These are phyloP conservation scores for Trypanosoma boissoni DNA, from an alignment of 208 protist species.

Conservation along the genomic window DNA sequence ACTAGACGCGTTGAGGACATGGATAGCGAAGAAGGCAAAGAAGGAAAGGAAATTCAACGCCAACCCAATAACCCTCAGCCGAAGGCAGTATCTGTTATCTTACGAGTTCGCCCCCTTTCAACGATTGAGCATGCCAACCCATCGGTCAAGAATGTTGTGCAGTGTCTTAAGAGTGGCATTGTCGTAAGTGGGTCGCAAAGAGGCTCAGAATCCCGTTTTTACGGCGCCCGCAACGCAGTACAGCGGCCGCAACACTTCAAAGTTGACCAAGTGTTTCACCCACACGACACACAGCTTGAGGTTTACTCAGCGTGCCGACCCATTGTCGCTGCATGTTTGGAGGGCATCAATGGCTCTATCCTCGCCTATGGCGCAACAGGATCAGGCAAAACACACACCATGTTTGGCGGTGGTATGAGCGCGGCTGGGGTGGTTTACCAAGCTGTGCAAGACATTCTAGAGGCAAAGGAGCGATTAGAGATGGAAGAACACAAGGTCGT, in stretches of 20 bases:
- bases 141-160: constrained; percentile 49
- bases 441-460: constrained; percentile 77
- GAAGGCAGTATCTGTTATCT: constrained; percentile 50
- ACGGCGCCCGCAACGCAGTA: constrained; percentile 16
- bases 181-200: constrained; percentile 35
- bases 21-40: no score
- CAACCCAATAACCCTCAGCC: no score
- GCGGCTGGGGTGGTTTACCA: constrained; percentile 79
- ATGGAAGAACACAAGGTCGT: constrained; percentile 51
- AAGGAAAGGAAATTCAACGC: no score
- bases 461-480: constrained; percentile 57
- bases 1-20: no score
- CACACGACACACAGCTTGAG: constrained; percentile 63
- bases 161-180: constrained; percentile 61
- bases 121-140: constrained; percentile 65
- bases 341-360: constrained; percentile 85
- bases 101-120: constrained; percentile 70
- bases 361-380: constrained; percentile 88
- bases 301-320: constrained; percentile 67
- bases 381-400: constrained; percentile 89
- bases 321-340: constrained; percentile 62
- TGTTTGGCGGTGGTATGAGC: constrained; percentile 80
- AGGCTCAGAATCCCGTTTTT: constrained; percentile 12
- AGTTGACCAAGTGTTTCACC: constrained; percentile 67
- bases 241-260: constrained; percentile 58